Base-by-base conservation (phyloP, 2,329 filamentous ascomycete genomes). In the Polytolypa hystricis region DNA sequence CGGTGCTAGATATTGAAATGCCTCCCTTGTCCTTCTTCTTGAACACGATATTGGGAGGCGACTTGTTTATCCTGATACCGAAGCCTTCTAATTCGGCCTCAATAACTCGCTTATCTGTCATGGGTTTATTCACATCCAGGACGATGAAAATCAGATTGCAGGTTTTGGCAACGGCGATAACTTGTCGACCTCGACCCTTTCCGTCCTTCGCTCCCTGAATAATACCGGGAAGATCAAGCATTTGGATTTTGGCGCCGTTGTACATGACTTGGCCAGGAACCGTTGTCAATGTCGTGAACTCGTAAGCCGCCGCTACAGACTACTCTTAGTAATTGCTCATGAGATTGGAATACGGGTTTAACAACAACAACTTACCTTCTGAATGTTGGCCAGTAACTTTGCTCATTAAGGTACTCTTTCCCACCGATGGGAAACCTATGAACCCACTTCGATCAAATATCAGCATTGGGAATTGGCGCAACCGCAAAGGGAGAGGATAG, bases 21-120 rank as follows among this genome's bases (percentile, higher is more conserved):
- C 91, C 91, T 49, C 91, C 91, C 67, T 96, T 96, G 64, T 98
- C 91, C 71, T 98, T 98, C 72, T 98, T 98, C 66, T 81, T 93
- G 71, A 95, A 94, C n/a, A 91, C 84, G 54, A 98, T 98, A 60
- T 98, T 98, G 27, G 91, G 91, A 17, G 91, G 91, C 51, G 78
- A 67, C 69, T 96, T 98, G 71, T 98, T 98, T 69, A 96, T 89
- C 39, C 91, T 77, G 56, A 98, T 95, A 21, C 91, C 91, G 53
- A 98, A 98, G 5, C 91, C 91, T 60, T 98, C 91, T 57, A 98
- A 65, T 66, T 98, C 91, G 35, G 77, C 73, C 65, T 98, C 91
- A 54, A 98, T 98, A 45, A 98, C 73, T 42, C 84, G 77, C 70
- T 98, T 98, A 65, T 98, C 91, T 11, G 89, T 93, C 50, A 98